A percentile compares a stretch with the other conserved stretches of the same genome.
These are phyloP conservation scores for Melaleuca alternifolia DNA, from an alignment of 345 rosid genomes.

Conservation along the genomic window DNA sequence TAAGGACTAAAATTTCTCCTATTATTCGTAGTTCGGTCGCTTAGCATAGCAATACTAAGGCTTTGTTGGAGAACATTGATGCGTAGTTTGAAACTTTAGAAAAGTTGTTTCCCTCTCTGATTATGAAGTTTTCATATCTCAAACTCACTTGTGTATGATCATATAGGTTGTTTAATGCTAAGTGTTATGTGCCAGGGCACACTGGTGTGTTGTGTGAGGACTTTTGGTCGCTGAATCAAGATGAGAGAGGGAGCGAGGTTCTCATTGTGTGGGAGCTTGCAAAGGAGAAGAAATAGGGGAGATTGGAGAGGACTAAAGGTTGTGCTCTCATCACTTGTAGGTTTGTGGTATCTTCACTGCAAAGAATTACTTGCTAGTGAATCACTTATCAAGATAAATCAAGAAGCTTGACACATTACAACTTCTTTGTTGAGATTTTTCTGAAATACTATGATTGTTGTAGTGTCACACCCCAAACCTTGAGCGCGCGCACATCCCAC, in stretches of 20 bases:
- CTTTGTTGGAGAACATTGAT: too few species aligned
- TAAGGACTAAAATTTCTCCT: too few species aligned
- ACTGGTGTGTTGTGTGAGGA: conserved; percentile 19
- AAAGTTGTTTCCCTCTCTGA: too few species aligned
- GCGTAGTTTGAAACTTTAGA: too few species aligned
- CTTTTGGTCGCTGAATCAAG: conserved; percentile 14
- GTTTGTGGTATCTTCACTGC: conserved; percentile 1
- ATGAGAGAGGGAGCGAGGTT: conserved; percentile 27
- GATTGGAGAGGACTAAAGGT: conserved; percentile 31
- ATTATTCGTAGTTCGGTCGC: too few species aligned
- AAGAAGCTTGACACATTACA: background rate
- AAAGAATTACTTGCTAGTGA: background rate
- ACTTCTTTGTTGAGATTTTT: too few species aligned
- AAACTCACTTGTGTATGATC: too few species aligned
- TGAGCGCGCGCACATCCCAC: too few species aligned
- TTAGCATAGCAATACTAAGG: too few species aligned
- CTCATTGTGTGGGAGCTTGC: conserved; percentile 29
- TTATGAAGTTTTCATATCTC: too few species aligned
- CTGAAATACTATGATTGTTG: too few species aligned
- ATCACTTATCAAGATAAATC: background rate
- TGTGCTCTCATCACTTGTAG: conserved; percentile 36
- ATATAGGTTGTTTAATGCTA: conserved; percentile 38
- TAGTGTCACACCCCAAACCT: too few species aligned
- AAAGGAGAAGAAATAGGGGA: conserved; percentile 19
- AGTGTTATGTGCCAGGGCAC: conserved; percentile 32